Evolutionary conservation across 306 rosid species (phyloP), one percentile per base, ranked within the genome.

Genomic region (Biancaea sappan): DNA sequence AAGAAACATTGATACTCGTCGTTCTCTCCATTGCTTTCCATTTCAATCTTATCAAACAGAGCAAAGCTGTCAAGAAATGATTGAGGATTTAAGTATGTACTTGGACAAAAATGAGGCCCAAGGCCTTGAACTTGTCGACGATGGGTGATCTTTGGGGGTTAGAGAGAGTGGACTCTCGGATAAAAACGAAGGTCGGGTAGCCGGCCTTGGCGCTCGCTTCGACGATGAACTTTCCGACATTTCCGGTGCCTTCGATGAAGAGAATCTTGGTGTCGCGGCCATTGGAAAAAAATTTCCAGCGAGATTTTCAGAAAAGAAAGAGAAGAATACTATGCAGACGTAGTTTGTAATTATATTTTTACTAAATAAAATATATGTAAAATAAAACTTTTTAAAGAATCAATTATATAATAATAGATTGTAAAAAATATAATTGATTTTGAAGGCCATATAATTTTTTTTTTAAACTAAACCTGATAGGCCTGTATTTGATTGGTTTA

Each of bases 241-340:
- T 85, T 2, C 94, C 93, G 0, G 90, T 90, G 56, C 96, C 90
- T 63, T 93, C 97, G 19, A 92, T 90, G 37, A 92, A 61, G 52
- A 92, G 75, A 77, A 92, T 58, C 81, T 71, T 86, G 79, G 11
- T 2, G 54, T 26, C 1, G 48, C 5, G 0, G 68, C 68, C 68
- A 62, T 62, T 29, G 48, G 68, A n/a, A 19, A 62, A 35, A 24
- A 11, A 25, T 4, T 38, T 43, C 41, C 41, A 43, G 43, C 24
- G 53, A 43, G 71, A 43, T 7, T 21, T 40, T 40, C 21, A 40
- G 57, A 66, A 13, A 6, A 4, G 3, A 14, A 57, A 18, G 8
- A 5, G 47, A 14, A n/a, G n/a, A n/a, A n/a, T n/a, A n/a, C n/a
- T n/a, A n/a, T n/a, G n/a, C n/a, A n/a, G n/a, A n/a, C n/a, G n/a